These are phyloP conservation scores for Pulveroboletus sp. DNA, from an alignment of 768 basidiomycete genomes.

Conservation along the genomic window DNA sequence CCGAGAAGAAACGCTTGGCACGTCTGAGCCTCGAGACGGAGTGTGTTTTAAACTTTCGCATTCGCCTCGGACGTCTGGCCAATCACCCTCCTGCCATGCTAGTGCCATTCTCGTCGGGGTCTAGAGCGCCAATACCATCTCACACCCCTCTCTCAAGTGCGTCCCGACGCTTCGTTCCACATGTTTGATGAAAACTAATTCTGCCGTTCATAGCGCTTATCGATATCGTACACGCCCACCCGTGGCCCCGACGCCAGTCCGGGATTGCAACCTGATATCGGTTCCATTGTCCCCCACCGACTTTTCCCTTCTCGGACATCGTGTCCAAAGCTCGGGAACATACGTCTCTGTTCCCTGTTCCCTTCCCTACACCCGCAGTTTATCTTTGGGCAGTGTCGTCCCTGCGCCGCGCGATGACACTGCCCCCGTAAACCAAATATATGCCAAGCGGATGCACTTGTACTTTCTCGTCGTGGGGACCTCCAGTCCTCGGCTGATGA, in stretches of 20 bases:
- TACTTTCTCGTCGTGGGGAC: not conserved
- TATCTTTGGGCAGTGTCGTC: not conserved
- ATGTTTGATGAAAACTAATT: constrained; percentile 5
- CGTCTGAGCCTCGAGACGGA: not conserved
- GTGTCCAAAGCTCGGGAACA: not conserved
- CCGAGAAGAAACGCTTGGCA: constrained; percentile 2
- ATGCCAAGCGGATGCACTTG: not conserved
- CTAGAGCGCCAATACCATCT: not conserved
- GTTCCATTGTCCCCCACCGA: not conserved
- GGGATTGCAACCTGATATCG: constrained; percentile 1
- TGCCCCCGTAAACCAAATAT: not conserved
- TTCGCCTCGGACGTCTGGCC: not conserved
- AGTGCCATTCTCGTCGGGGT: constrained; percentile 1
- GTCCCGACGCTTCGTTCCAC: constrained; percentile 17
- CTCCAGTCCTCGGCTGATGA: not conserved
- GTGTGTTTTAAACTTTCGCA: not conserved
- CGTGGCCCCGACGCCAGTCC: constrained; percentile 2
- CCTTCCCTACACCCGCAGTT: not conserved
- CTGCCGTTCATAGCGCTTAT: constrained; percentile 16
- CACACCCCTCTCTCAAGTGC: constrained; percentile 16
- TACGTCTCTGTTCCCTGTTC: not conserved
- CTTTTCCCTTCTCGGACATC: not conserved
- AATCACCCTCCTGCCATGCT: not conserved
- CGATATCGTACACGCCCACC: constrained; percentile 3
- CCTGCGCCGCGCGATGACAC: not conserved